Evolutionary conservation across 1,284 basidiomycete genomes (phyloP), one percentile per base, ranked within the genome.

Genomic region (Sporisorium scitamineum): DNA sequence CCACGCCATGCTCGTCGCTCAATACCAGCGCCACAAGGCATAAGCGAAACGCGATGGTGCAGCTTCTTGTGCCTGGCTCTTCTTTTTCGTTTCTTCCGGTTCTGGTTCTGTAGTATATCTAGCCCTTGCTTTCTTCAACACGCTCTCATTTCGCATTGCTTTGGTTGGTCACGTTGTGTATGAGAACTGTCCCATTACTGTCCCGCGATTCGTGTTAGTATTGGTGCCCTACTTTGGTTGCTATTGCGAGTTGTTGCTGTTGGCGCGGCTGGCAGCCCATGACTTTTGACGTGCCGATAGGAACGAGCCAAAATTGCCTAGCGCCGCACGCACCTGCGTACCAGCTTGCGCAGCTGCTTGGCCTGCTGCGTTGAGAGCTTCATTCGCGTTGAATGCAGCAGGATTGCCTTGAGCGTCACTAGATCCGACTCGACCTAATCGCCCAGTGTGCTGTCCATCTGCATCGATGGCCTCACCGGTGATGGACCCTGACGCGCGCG

Each of bases 1-100:
- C 70, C 80, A 80, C 79, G 80, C 75, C 62, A 83, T 84, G 81
- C 78, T 84, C 22, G 82, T 82, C 50, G 81, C 83, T 18, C 76
- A 83, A 61, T 84, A 84, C 70, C 83, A 83, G 70, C 73, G 83
- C n/a, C 61, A 76, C 74, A 76, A 72, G 74, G 74, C 65, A 65
- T 76, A 61, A 51, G 3, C 39, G 39, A 20, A 8, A 9, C 18
- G 18, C 37, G 37, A 39, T 39, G 5, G 37, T 39, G 4, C 37
- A 39, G 37, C 37, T 26, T 6, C 4, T 26, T n/a, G 37, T 42
- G 34, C 45, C 48, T 31, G 32, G 29, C 32, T 41, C 34, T 48
- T 27, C 27, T n/a, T 54, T 24, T 58, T 60, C 51, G 20, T 61
- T 47, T 54, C 61, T 54, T 42, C 37, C 37, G 67, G 52, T 70